Conservation (phyloP, 1,284 basidiomycete genomes). For the Ceratobasidium theobromae region DNA sequence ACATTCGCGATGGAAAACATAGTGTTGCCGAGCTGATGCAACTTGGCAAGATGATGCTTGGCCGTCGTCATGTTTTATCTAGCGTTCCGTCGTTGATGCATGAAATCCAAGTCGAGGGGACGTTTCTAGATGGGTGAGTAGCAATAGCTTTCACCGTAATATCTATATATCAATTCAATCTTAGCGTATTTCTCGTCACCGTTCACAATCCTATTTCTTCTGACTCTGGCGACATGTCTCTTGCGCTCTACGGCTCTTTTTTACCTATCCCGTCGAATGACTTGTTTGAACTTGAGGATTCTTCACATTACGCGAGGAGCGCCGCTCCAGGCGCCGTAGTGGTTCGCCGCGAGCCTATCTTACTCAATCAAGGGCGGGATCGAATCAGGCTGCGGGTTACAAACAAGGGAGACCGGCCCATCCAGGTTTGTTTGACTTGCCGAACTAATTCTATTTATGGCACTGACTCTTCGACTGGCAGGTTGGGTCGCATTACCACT, state of each 20-base stretch:
- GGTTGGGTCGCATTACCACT: constrained; percentile 93
- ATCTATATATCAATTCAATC: constrained; percentile 24
- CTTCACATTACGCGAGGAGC: constrained; percentile 53
- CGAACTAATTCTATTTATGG: not conserved
- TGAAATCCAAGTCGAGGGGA: constrained; percentile 91
- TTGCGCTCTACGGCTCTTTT: constrained; percentile 92
- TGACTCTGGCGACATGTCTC: constrained; percentile 71
- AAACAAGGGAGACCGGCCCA: constrained; percentile 92
- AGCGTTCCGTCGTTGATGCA: constrained; percentile 67
- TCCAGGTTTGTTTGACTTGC: constrained; percentile 61
- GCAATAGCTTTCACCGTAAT: not conserved
- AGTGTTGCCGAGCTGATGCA: constrained; percentile 91
- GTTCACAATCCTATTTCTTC: constrained; percentile 93
- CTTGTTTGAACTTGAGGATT: constrained; percentile 60
- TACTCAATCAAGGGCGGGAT: constrained; percentile 72
- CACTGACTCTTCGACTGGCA: constrained; percentile 40
- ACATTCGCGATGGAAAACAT: constrained; percentile 91
- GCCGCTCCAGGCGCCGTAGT: constrained; percentile 76
- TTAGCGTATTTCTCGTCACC: constrained; percentile 88
- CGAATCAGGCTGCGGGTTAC: constrained; percentile 76
- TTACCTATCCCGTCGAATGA: constrained; percentile 73
- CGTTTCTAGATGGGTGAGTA: constrained; percentile 77
- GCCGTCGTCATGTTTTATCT: constrained; percentile 86
- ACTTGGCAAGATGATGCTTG: constrained; percentile 85
- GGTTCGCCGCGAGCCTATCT: constrained; percentile 64